Base-by-base conservation (phyloP, 345 rosid genomes). In the Arabis alpina region DNA sequence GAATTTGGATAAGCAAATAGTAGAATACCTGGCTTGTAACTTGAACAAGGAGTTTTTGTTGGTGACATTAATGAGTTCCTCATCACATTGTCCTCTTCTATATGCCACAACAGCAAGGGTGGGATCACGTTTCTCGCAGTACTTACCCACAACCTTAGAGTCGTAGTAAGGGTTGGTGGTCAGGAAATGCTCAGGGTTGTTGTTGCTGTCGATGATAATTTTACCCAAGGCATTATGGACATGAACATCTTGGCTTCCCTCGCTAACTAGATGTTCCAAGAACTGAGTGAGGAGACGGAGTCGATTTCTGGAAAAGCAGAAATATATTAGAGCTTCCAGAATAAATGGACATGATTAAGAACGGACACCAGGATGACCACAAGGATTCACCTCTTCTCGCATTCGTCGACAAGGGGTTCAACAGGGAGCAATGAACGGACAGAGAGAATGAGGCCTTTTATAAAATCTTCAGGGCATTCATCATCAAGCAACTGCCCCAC, bases 121-220 rank as follows among this genome's bases (percentile, higher is more conserved):
- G 23, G 99, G 99, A 84, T 95, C 99, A 34, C 98, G 99, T 76
- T 95, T 95, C 86, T 95, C 99, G 73, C 99, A 94, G 80, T 94
- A 94, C 73, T 92, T 94, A 60, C 99, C 99, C 74, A 94, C 99
- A 64, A 94, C 99, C 60, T 86, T 82, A 13, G 99, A 86, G 83
- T 94, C 99, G 58, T 94, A 94, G 85, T 88, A 94, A n/a, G 96
- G 96, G 72, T 94, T 94, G 66, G 99, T 92, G 61, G 99, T 94
- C 16, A 94, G 91, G 79, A 94, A 94, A 78, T 90, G 98, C 81
- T 94, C 99, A 0, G 99, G 99, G 73, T 95, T 95, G 86, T 95
- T 91, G 77, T 90, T 90, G 85, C 99, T 95, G 64, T 95, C 99
- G 52, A 95, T 92, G 64, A 95, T 95, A 41, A 95, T 95, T 90